Evolutionary conservation across 2,329 filamentous ascomycete species (phyloP), one percentile per base, ranked within the genome.

Genomic region (Fusarium veterinarium): DNA sequence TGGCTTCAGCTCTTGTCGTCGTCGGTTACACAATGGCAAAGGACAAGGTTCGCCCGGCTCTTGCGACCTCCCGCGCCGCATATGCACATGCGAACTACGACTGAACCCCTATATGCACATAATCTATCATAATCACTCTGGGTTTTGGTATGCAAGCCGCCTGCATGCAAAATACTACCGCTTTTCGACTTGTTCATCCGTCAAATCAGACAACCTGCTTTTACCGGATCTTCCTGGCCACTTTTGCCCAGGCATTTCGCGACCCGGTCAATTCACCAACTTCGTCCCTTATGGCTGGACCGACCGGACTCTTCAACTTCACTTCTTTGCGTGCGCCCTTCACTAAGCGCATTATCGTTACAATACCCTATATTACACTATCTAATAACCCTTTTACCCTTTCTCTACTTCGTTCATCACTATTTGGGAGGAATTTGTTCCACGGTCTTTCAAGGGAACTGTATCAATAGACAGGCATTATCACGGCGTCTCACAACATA

Each of bases 401-500:
- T 69, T 73, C 60, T 72, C 52, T 69, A 55, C 59, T 69, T 71
- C 61, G 62, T 60, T 64, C 60, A 64, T 61, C 58, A 71, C 52
- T 66, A 65, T 75, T 71, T 74, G 74, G 73, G 71, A 69, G 72
- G 75, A 70, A 51, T 55, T 69, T 77, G 62, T 71, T 64, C 68
- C 65, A 64, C 59, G 49, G 61, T 59, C 52, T 75, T 74, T 70
- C 56, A 69, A 69, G 44, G 75, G 76, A 72, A 76, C 65, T 78
- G 76, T 78, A 78, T 70, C 69, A 76, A 49, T 78, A 78, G 74
- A 78, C 70, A 70, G 69, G 76, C 75, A 76, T 77, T 74, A 69
- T 68, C 66, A 76, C 72, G 76, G 70, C 75, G 76, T 75, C 74
- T 77, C 67, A 60, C 75, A 70, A 69, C 74, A 73, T 70, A 71